These are phyloP conservation scores for Citrus glauca DNA, from an alignment of 345 rosid genomes.

Conservation along the genomic window DNA sequence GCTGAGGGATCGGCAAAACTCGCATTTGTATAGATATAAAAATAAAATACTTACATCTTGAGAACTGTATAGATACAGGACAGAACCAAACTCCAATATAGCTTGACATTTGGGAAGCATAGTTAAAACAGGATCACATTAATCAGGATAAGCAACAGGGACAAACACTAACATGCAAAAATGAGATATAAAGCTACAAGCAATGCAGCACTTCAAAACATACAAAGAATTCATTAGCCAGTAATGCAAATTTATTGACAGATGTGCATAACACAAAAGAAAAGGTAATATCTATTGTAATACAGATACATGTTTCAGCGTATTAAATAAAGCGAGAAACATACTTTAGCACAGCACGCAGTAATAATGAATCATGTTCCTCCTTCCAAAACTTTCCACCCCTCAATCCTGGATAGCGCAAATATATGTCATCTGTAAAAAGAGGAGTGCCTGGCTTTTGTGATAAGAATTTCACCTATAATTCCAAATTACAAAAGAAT, in stretches of 20 bases:
- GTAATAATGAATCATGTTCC: constrained; percentile 74
- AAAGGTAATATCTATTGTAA: not conserved
- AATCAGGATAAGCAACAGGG: not conserved
- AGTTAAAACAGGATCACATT: not conserved
- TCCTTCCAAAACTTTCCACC: constrained; percentile 91
- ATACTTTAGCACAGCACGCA: constrained; percentile 85
- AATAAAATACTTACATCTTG: not conserved
- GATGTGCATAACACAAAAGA: not conserved
- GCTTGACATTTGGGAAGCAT: not conserved
- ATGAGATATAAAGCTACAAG: not conserved
- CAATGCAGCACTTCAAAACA: not conserved
- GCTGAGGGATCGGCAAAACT: not conserved
- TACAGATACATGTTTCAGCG: not conserved
- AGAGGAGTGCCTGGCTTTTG: constrained; percentile 55
- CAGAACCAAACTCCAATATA: not conserved
- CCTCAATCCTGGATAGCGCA: constrained; percentile 73
- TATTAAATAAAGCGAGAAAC: constrained; percentile 19
- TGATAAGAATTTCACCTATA: constrained; percentile 53
- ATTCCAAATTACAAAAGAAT: not conserved
- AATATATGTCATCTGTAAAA: constrained; percentile 58
- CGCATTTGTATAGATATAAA: not conserved
- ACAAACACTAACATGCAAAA: not conserved
- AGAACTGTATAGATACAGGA: not conserved
- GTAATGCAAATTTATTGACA: not conserved
- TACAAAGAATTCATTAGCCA: not conserved